Conservation (phyloP, 768 basidiomycete genomes). For the Trametes maxima region DNA sequence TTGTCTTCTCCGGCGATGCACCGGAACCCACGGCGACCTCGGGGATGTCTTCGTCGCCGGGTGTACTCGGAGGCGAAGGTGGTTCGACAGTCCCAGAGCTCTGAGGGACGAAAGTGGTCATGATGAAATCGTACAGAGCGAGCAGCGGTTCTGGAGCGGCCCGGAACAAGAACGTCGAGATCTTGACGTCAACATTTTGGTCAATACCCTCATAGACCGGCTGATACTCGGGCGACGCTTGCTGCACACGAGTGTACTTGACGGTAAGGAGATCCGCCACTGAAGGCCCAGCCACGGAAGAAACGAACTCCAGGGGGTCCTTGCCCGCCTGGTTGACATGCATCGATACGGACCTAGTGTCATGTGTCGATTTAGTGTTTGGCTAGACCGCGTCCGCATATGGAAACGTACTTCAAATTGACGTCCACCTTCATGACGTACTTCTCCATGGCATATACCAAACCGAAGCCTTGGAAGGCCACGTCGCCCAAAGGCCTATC, state of each 20-base stretch:
- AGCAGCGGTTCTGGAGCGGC: conserved; percentile 90
- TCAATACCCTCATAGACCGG: conserved; percentile 82
- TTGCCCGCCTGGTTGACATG: conserved; percentile 61
- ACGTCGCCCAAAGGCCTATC: conserved; percentile 83
- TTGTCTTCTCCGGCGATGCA: conserved; percentile 54
- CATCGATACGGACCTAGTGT: conserved; percentile 70
- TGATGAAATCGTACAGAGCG: conserved; percentile 92
- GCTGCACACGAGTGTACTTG: conserved; percentile 78
- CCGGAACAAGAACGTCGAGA: conserved; percentile 90
- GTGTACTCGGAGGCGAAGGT: conserved; percentile 3
- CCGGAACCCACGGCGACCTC: conserved; percentile 12
- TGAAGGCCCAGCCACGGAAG: conserved; percentile 51
- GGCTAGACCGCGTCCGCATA: background rate
- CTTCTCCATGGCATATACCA: conserved; percentile 75
- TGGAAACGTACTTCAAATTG: conserved; percentile 59
- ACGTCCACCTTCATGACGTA: conserved; percentile 88
- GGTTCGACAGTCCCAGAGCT: conserved; percentile 29
- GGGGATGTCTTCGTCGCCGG: conserved; percentile 12
- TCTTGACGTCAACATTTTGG: conserved; percentile 81
- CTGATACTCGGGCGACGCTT: conserved; percentile 82
- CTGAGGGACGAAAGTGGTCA: conserved; percentile 87
- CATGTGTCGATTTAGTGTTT: background rate
- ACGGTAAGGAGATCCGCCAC: conserved; percentile 75
- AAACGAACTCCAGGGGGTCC: conserved; percentile 62
- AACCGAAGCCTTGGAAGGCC: conserved; percentile 73